A percentile compares a stretch with the other conserved stretches of the same genome.
Conservation (phyloP, 139 green algal species). For the Chlorella sp. region DNA sequence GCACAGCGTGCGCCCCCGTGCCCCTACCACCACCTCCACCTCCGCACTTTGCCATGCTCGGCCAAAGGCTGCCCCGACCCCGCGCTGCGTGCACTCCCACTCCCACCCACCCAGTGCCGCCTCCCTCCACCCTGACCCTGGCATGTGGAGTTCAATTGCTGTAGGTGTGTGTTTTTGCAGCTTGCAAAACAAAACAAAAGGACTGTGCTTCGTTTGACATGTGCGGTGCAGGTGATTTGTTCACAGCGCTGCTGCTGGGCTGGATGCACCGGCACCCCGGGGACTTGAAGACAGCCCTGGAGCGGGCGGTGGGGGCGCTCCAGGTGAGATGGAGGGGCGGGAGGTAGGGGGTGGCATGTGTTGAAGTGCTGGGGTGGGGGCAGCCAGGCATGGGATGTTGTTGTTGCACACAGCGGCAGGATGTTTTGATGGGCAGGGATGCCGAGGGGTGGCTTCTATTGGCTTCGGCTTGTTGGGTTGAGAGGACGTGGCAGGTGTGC, state of each 20-base stretch:
- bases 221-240: slow-evolving; percentile 75
- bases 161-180: too few species aligned
- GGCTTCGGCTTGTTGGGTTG: too few species aligned
- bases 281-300: slow-evolving; percentile 68
- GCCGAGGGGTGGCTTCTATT: too few species aligned
- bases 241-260: slow-evolving; percentile 77
- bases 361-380: too few species aligned
- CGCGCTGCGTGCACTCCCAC: background rate
- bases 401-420: too few species aligned
- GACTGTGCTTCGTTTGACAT: too few species aligned
- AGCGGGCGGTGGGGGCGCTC: slow-evolving; percentile 71
- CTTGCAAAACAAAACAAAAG: too few species aligned
- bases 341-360: background rate
- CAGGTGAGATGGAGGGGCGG: slow-evolving; percentile 44
- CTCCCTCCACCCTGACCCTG: background rate
- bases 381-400: too few species aligned
- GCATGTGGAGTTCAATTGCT: too few species aligned
- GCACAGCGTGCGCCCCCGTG: background rate
- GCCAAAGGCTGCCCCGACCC: background rate
- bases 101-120: background rate
- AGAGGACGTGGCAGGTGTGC: too few species aligned
- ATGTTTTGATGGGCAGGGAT: too few species aligned
- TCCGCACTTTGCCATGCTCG: background rate
- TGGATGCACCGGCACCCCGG: slow-evolving; percentile 64
- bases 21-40: background rate